A percentile compares a stretch with the other conserved stretches of the same genome.
Conservation (phyloP, 2,329 filamentous ascomycete genomes). For the Colletotrichum endophyticum region DNA sequence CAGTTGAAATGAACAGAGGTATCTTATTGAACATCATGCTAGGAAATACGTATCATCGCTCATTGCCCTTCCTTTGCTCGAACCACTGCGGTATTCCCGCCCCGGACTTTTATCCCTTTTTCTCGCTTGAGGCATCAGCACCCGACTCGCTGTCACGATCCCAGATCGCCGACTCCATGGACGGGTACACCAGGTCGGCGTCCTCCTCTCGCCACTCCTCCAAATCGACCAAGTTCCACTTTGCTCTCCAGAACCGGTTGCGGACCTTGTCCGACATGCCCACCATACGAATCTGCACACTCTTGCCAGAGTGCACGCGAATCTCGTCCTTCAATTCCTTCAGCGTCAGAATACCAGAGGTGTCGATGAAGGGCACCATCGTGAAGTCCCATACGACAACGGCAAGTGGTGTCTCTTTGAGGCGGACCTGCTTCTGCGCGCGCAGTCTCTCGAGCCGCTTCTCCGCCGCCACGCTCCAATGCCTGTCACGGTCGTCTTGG, state of each 20-base stretch:
- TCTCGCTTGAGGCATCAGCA: neutral
- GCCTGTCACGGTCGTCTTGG: constrained; percentile 42
- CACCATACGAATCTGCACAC: constrained; percentile 53
- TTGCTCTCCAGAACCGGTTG: constrained; percentile 41
- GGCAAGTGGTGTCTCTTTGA: constrained; percentile 36
- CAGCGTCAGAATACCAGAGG: constrained; percentile 55
- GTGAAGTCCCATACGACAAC: constrained; percentile 58
- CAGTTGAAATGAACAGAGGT: neutral
- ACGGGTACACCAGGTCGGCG: constrained; percentile 14
- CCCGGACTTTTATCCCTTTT: neutral
- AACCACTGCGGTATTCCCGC: neutral
- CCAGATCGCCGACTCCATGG: constrained; percentile 17
- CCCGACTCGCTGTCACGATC: constrained; percentile 12
- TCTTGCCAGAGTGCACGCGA: constrained; percentile 51
- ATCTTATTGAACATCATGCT: neutral
- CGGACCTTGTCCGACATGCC: constrained; percentile 48
- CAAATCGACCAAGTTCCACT: constrained; percentile 32
- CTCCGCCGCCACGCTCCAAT: constrained; percentile 59
- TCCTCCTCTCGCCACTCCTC: constrained; percentile 18
- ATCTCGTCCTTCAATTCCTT: constrained; percentile 54
- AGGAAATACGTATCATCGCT: neutral
- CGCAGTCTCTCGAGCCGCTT: constrained; percentile 52
- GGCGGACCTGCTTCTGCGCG: constrained; percentile 36
- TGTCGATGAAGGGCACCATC: constrained; percentile 57
- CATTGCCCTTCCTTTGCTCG: neutral